Conservation (phyloP, 2,329 filamentous ascomycete species). For the Phaeophleospora eucalypticola region DNA sequence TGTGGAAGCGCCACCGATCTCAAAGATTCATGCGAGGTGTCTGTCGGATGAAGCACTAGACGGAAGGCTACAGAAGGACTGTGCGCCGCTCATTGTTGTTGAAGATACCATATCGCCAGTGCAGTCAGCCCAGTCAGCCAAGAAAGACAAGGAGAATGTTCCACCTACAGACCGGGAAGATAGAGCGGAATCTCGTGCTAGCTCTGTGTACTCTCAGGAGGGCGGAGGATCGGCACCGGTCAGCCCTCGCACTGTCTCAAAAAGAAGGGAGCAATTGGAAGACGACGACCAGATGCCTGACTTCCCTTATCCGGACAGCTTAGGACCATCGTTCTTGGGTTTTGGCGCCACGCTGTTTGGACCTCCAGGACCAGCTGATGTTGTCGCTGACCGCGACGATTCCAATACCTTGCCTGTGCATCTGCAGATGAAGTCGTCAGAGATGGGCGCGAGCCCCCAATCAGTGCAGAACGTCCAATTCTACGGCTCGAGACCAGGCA, state of each 20-base stretch:
- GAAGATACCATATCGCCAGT: conserved; percentile 11
- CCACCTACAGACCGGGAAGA: background rate
- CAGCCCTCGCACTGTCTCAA: background rate
- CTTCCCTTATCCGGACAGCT: conserved; percentile 10
- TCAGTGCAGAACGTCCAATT: conserved; percentile 24
- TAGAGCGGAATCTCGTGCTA: conserved; percentile 5
- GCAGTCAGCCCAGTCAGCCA: conserved; percentile 9
- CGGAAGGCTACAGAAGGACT: conserved; percentile 21
- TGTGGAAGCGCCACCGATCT: conserved; percentile 28
- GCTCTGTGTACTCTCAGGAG: conserved; percentile 12
- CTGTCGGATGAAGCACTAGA: conserved; percentile 29
- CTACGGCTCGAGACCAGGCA: conserved; percentile 21
- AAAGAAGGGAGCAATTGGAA: background rate
- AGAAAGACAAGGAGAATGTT: background rate
- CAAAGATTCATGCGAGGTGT: conserved; percentile 28
- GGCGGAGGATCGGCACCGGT: conserved; percentile 1
- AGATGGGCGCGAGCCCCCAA: conserved; percentile 9
- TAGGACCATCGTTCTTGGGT: conserved; percentile 9
- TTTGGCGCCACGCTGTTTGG: conserved; percentile 12
- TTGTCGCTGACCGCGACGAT: background rate
- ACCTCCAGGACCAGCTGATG: background rate
- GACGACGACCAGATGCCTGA: background rate
- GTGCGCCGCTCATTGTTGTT: conserved; percentile 9
- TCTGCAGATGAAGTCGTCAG: conserved; percentile 5
- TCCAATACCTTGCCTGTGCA: background rate